Percentiles rank a stretch among this genome's conserved stretches.
phyloP scores from a whole-genome alignment of 2,329 filamentous ascomycete genomes.

The Ophiostoma ips region DNA sequence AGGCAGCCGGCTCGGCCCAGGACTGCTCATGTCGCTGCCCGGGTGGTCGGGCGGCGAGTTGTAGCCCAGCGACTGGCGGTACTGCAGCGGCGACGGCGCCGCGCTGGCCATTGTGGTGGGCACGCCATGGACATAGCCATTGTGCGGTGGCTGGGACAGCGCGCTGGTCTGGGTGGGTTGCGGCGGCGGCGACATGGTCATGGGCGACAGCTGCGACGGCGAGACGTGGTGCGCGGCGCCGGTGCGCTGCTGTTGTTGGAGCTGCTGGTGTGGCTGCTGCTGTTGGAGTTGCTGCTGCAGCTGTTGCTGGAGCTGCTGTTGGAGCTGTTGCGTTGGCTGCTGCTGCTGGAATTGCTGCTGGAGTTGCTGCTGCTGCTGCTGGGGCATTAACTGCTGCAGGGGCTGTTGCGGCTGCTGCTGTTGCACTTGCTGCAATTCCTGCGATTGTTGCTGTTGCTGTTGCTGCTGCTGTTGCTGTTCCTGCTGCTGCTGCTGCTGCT shows the following conservation, averaged over 20 bases:
- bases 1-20: background rate
- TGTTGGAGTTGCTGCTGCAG: background rate
- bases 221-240: background rate
- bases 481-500: too few relatives aligned
- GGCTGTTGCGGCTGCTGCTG: background rate
- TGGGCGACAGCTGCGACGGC: slow-evolving; percentile 7
- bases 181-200: background rate
- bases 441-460: background rate
- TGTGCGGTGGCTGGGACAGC: background rate
- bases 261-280: background rate
- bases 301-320: background rate
- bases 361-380: background rate
- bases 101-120: background rate
- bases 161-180: background rate
- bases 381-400: background rate
- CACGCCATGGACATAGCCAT: background rate
- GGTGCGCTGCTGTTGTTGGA: background rate
- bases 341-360: background rate
- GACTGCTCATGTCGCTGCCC: background rate
- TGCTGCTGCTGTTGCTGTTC: too few relatives aligned
- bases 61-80: background rate
- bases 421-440: background rate
- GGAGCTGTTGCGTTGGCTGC: background rate
- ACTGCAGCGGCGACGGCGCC: background rate
- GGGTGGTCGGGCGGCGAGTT: background rate